Evolutionary conservation across 495 filamentous ascomycete genomes (phyloP).

Genomic region (Aspergillus sparsus): DNA sequence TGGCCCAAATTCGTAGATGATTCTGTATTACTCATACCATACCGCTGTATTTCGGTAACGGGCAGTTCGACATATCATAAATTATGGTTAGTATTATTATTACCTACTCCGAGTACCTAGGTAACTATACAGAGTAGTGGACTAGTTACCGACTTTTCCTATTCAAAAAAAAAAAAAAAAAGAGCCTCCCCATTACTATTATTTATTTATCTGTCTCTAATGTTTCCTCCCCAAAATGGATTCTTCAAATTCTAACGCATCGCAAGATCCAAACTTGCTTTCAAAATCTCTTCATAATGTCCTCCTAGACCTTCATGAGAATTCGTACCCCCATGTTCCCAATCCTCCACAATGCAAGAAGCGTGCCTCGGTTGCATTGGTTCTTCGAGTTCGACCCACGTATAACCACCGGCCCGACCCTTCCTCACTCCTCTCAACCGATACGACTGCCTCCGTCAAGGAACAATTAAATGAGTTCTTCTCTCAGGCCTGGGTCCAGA

Average conservation of each 20-base stretch:
- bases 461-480: conserved; percentile 63
- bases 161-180: too few species aligned
- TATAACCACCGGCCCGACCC: conserved; percentile 56
- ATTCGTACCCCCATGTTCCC: conserved; percentile 62
- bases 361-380: conserved; percentile 71
- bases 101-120: not conserved
- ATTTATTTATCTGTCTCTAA: not conserved
- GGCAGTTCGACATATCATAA: not conserved
- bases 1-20: not conserved
- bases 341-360: conserved; percentile 64
- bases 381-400: conserved; percentile 66
- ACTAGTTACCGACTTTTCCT: too few species aligned
- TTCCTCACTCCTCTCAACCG: conserved; percentile 26
- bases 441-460: conserved; percentile 35
- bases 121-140: too few species aligned
- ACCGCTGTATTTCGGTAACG: not conserved
- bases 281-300: conserved; percentile 44
- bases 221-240: conserved; percentile 4
- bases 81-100: not conserved
- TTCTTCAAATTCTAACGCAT: conserved; percentile 4
- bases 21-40: not conserved
- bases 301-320: conserved; percentile 50
- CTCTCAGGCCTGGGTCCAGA: conserved; percentile 65
- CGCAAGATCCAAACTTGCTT: conserved; percentile 9
- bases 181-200: not conserved